Evolutionary conservation across 1,284 basidiomycete genomes (phyloP), one percentile per base, ranked within the genome.

Genomic region (Anthracocystis panici-leucophaei): DNA sequence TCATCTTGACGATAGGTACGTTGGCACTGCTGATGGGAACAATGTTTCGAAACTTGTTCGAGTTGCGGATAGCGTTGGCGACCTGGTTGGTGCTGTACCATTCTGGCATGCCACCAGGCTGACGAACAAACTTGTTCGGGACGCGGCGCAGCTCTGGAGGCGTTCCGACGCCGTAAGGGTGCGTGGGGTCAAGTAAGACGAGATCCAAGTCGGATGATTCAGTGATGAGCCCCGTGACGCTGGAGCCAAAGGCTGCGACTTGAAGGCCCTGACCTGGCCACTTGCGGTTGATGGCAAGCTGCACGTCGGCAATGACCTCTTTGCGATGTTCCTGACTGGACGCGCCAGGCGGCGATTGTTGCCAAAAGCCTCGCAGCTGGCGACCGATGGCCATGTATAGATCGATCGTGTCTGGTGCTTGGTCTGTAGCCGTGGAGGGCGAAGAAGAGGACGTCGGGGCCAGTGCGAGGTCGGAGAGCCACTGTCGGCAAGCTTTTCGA

Each of bases 1-100:
- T 42, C 65, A 81, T 79, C 60, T 82, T 82, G 67, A 82, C 81
- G 54, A 81, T 81, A 20, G 79, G 79, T 1, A 81, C 79, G 29
- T 38, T 71, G 20, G 79, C 79, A 20, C 61, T 41, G 49, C 59
- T 59, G 65, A 81, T 77, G n/a, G 76, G 50, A 2, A 59, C 44
- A 20, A 77, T 51, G 20, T 53, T 46, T 21, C 27, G 29, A 29
- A 76, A 80, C 29, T 57, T 54, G 46, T 25, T 42, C 7, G 55
- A 46, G 38, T 44, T 38, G 35, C 66, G 55, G 29, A 72, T 31
- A n/a, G 66, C 63, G n/a, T 57, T 63, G 44, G 57, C 65, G 35
- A 81, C 54, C 23, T 57, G 54, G 1, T 59, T 38, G 3, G 65
- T 66, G 40, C 63, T 65, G 57, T 79, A 79, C 66, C 65, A 80